phyloP scores from a whole-genome alignment of 192 early-diverging fungal genomes.

The Coemansia sp. region DNA sequence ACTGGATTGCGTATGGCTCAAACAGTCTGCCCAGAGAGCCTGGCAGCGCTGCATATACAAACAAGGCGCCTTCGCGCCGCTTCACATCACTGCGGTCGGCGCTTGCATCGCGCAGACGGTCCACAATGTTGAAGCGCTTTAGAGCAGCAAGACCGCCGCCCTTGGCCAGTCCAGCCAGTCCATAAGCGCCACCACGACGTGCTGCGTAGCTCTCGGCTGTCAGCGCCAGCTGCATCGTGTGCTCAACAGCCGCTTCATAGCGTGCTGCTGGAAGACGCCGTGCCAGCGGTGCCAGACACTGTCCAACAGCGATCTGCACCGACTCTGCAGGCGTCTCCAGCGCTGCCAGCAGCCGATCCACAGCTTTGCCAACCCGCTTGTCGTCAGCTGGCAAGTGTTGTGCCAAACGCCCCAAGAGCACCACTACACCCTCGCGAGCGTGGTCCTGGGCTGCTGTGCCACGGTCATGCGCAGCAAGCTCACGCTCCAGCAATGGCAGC shows the following conservation, averaged over 20 bases:
- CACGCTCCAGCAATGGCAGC: conserved; percentile 74
- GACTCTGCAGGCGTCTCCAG: conserved; percentile 90
- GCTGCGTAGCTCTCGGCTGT: conserved; percentile 75
- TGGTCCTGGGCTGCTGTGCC: conserved; percentile 76
- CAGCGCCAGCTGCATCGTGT: conserved; percentile 69
- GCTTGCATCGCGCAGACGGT: conserved; percentile 61
- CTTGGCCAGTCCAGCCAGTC: conserved; percentile 90
- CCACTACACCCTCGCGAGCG: conserved; percentile 88
- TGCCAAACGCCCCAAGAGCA: conserved; percentile 88
- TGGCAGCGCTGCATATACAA: conserved; percentile 90
- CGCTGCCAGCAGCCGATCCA: conserved; percentile 84
- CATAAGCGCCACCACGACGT: conserved; percentile 92
- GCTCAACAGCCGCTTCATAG: conserved; percentile 59
- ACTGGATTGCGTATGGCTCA: conserved; percentile 95
- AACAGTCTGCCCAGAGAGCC: conserved; percentile 84
- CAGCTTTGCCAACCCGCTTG: conserved; percentile 70
- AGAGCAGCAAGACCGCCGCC: conserved; percentile 84
- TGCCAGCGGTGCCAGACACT: conserved; percentile 89
- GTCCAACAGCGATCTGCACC: conserved; percentile 90
- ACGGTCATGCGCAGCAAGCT: conserved; percentile 67
- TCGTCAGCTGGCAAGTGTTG: conserved; percentile 75
- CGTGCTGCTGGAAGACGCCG: conserved; percentile 66
- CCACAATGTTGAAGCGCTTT: conserved; percentile 81
- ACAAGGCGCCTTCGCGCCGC: conserved; percentile 88
- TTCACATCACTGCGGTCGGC: conserved; percentile 70